Evolutionary conservation across 176 grass and related monocot species (phyloP).

Genomic region (Sorghum bicolor): Sorghum_bicolor_NCBIv3 NC_012876.2:4131001-4131500

Average conservation of each 20-base stretch:
- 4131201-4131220: not conserved
- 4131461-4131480: not conserved
- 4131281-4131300: not conserved
- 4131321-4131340: not conserved
- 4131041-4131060: not conserved
- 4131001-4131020: not conserved
- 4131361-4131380: slow-evolving; percentile 23
- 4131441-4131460: not conserved
- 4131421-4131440: not conserved
- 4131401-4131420: not conserved
- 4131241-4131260: not conserved
- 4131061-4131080: not conserved
- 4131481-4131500: not conserved
- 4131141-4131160: not conserved
- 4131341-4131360: accelerated
- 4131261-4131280: not conserved
- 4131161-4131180: not conserved
- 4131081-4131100: not conserved
- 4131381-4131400: slow-evolving; percentile 6
- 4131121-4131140: not conserved
- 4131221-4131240: not conserved
- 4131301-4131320: not conserved
- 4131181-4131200: not conserved
- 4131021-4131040: not conserved
- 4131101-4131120: not conserved